Percentiles rank a stretch among this genome's conserved stretches.
Conservation (phyloP, 495 filamentous ascomycete genomes). For the Cairneyella variabilis region DNA sequence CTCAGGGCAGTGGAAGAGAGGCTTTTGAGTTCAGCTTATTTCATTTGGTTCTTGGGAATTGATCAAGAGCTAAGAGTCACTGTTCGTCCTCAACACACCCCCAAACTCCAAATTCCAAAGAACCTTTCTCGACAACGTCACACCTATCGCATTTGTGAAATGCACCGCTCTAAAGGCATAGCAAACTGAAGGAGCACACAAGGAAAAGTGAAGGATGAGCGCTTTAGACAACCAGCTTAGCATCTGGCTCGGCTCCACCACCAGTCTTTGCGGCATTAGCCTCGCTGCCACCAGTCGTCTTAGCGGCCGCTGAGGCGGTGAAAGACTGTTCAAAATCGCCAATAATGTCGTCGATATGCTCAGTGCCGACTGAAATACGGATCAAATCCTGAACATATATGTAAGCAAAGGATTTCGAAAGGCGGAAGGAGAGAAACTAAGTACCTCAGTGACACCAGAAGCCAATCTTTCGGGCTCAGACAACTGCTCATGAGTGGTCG, state of each 20-base stretch:
- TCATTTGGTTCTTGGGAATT: no score
- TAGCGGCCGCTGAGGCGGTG: slow-evolving; percentile 40
- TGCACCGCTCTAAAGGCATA: no score
- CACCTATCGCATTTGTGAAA: no score
- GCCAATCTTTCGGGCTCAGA: slow-evolving; percentile 74
- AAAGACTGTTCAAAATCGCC: slow-evolving; percentile 95
- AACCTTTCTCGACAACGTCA: no score
- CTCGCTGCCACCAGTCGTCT: slow-evolving; percentile 17
- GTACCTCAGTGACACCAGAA: slow-evolving; percentile 77
- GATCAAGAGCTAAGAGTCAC: no score
- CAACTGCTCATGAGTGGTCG: slow-evolving; percentile 94
- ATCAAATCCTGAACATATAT: slow-evolving; percentile 62
- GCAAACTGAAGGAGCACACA: no score
- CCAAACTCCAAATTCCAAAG: no score
- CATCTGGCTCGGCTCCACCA: slow-evolving; percentile 14
- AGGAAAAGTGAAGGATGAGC: not conserved
- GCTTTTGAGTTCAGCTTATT: no score
- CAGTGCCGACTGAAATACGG: slow-evolving; percentile 92
- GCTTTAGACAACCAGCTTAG: slow-evolving; percentile 22
- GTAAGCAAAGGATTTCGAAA: slow-evolving; percentile 7
- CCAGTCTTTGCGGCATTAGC: slow-evolving; percentile 18
- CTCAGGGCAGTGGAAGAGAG: no score
- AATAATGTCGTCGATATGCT: slow-evolving; percentile 98
- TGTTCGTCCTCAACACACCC: no score
- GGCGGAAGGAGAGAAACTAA: no score